Evolutionary conservation across 73 alveolate species (phyloP).

Genomic region (Durusdinium trenchii): DNA sequence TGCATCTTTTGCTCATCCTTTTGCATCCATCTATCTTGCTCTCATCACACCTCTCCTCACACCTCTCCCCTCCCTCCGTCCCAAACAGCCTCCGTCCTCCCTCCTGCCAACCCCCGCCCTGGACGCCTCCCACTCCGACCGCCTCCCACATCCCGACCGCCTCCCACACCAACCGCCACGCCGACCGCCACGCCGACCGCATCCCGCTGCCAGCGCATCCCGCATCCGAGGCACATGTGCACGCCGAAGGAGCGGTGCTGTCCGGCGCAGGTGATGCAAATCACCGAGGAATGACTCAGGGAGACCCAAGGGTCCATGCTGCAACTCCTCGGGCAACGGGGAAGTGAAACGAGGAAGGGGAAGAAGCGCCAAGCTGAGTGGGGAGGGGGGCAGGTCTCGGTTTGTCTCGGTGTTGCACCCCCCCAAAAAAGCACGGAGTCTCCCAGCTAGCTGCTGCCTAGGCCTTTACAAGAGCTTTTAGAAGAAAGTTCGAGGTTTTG

Average conservation of each 20-base stretch:
- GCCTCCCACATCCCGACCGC: background rate
- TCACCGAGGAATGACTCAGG: constrained; percentile 60
- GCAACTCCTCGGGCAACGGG: no score
- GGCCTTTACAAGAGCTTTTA: no score
- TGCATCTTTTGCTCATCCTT: no score
- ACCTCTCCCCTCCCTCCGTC: background rate
- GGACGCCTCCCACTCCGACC: background rate
- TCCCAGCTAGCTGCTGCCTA: no score
- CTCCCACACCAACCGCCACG: background rate
- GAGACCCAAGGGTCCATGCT: constrained; percentile 72
- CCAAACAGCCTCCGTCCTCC: background rate
- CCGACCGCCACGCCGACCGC: background rate
- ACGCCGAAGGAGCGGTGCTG: constrained; percentile 88
- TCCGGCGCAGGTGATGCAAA: constrained; percentile 87
- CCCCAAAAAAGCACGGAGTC: no score
- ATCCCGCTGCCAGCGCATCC: background rate
- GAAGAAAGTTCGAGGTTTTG: no score
- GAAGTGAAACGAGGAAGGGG: no score
- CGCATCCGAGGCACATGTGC: constrained; percentile 52
- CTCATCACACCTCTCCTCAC: background rate
- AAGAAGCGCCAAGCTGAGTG: no score
- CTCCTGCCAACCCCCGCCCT: background rate
- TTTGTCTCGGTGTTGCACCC: no score
- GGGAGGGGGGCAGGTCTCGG: no score
- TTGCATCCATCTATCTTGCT: background rate